Base-by-base conservation (phyloP, 495 filamentous ascomycete genomes). In the Bacidia gigantensis region DNA sequence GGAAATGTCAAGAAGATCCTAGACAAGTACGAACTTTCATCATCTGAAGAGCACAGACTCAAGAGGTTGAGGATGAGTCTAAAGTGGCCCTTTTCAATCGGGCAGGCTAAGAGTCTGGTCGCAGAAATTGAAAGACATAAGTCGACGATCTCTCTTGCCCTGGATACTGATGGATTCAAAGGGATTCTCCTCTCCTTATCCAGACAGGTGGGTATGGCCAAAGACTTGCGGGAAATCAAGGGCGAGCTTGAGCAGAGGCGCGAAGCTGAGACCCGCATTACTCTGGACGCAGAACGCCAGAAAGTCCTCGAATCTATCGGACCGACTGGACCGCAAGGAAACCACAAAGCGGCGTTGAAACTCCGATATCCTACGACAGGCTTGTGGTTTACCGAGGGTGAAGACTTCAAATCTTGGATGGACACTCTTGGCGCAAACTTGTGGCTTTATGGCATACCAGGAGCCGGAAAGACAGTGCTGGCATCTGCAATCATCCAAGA, bases 381-480 rank as follows among this genome's bases (percentile, higher is more conserved):
- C 3, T 18, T 63, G n/a, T 69, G 69, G 69, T 54, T 72, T 1
- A 58, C 54, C 3, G 53, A 65, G 0, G 43, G 57, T 22, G 44
- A 41, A 0, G 50, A 60, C 2, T 67, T 68, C 43, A 53, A 53
- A 46, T 32, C 43, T 11, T 70, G 68, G 67, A 51, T 66, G 14
- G 26, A 49, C 1, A 54, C 25, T 7, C 3, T 35, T 23, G 29
- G 26, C 9, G 51, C 51, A 3, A 64, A 56, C n/a, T 53, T 72
- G 2, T 71, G 68, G 69, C 50, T 69, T 1, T 60, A 57, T 53
- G 67, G 67, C 1, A 71, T 71, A 23, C 64, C 69, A 11, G 69
- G 68, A 0, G 67, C 66, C 10, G 69, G 68, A 7, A 72, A 72
- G 46, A 69, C 69, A 0, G 59, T 71, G 0, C 63, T 72, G 3